Base-by-base conservation (phyloP, 2,329 filamentous ascomycete species). In the Coniochaeta ligniaria region DNA sequence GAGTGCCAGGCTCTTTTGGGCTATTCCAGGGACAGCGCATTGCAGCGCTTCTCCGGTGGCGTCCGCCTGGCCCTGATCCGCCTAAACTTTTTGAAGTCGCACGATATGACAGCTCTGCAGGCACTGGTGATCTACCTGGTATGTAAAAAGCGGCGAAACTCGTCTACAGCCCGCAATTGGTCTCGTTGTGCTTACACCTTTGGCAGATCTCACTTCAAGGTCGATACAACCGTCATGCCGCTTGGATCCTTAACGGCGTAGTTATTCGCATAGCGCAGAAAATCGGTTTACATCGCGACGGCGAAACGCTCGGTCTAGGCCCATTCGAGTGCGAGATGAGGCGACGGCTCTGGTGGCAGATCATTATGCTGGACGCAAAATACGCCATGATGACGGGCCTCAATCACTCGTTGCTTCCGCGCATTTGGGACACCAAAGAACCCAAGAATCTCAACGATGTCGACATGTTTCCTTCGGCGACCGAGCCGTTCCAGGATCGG, bases 281-380 rank as follows among this genome's bases (percentile, higher is more conserved):
- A 67, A 86, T 89, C 78, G 87, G 87, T 0, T 77, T 89, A 56
- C 85, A 89, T 62, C 79, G 83, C 14, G 86, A 89, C 62, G 85
- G 84, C 38, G 79, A 81, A 62, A 70, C 73, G 20, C 74, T 86
- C 6, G 80, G 80, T 1, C 74, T 88, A 1, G 76, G 80, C 0
- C 83, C 85, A 0, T 87, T 88, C 65, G 85, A 89, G 66, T 82
- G 82, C 2, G 85, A 90, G 68, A 88, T 89, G 78, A 80, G 86
- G n/a, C 76, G 86, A 50, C 77, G 87, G 7, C 76, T 89, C 22
- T 90, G 86, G 86, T 87, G 84, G 85, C 80, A 84, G 67, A 80
- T 88, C 28, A 76, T 85, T 57, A 74, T 86, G 60, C 75, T 84
- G 59, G 84, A 87, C 63, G 75, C 79, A 50, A 81, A 83, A 64